These are phyloP conservation scores for Iberis pinnata DNA, from an alignment of 345 rosid species.

Conservation along the genomic window DNA sequence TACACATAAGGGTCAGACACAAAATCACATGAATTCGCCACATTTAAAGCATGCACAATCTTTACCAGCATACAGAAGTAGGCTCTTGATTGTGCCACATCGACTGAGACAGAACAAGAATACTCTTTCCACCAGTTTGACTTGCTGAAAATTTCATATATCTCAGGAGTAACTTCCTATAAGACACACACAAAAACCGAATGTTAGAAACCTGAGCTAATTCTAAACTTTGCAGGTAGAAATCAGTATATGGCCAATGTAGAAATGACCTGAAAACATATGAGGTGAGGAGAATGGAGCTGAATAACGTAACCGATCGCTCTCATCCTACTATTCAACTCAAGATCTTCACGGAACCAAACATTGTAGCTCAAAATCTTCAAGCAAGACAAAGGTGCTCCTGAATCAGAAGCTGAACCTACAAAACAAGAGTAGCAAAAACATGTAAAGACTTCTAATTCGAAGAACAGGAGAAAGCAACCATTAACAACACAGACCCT, in stretches of 20 bases:
- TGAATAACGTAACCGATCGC: constrained; percentile 70
- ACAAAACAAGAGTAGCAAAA: constrained; percentile 13
- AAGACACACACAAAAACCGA: constrained; percentile 13
- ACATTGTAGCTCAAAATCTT: constrained; percentile 92
- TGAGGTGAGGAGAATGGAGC: constrained; percentile 76
- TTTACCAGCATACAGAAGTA: constrained; percentile 87
- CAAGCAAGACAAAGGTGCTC: constrained; percentile 31
- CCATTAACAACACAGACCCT: constrained; percentile 6
- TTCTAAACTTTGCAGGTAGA: neutral
- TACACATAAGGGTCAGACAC: constrained; percentile 4
- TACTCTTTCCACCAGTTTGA: constrained; percentile 88
- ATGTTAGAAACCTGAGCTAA: neutral
- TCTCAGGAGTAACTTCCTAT: constrained; percentile 81
- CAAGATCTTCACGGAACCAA: constrained; percentile 94
- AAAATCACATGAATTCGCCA: neutral
- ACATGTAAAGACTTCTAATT: constrained; percentile 1
- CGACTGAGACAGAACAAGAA: constrained; percentile 52
- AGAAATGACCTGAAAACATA: constrained; percentile 79
- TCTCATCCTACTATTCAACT: constrained; percentile 67
- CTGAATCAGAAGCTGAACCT: constrained; percentile 37
- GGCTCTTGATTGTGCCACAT: constrained; percentile 36
- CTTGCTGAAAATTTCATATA: constrained; percentile 50
- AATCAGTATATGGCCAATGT: neutral
- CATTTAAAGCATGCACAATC: neutral
- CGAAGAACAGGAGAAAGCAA: neutral